These are phyloP conservation scores for Violaceomyces palustris DNA, from an alignment of 1,284 basidiomycete species.

Conservation along the genomic window DNA sequence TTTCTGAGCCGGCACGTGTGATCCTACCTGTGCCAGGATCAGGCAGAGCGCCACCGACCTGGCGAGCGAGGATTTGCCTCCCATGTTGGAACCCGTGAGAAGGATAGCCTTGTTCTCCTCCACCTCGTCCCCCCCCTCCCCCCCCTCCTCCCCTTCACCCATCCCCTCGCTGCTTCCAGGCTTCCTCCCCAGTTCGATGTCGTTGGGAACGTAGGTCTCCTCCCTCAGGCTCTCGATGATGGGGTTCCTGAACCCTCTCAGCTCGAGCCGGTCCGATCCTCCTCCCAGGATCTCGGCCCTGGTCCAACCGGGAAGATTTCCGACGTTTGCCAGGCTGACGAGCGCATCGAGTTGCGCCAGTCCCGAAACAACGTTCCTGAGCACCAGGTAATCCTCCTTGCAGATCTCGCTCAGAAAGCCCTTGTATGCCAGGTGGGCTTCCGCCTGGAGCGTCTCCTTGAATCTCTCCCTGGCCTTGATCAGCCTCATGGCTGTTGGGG, in stretches of 20 bases:
- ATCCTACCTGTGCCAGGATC: constrained; percentile 59
- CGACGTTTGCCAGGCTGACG: constrained; percentile 26
- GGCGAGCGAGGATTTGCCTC: constrained; percentile 64
- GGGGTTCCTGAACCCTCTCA: constrained; percentile 40
- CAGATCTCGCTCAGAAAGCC: constrained; percentile 28
- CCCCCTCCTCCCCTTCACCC: too few species aligned
- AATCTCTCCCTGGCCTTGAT: constrained; percentile 71
- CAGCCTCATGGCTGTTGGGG: constrained; percentile 67
- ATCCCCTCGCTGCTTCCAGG: background rate
- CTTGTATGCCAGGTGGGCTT: constrained; percentile 25
- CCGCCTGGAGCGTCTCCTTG: constrained; percentile 68
- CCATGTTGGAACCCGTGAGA: constrained; percentile 52
- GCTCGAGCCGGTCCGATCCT: constrained; percentile 6
- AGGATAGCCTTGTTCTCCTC: constrained; percentile 35
- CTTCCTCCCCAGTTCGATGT: constrained; percentile 21
- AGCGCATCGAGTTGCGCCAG: constrained; percentile 41
- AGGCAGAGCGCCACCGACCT: constrained; percentile 44
- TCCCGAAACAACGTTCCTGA: constrained; percentile 30
- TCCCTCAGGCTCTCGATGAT: constrained; percentile 35
- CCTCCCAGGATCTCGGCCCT: constrained; percentile 10
- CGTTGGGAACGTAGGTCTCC: constrained; percentile 40
- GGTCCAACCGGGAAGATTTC: constrained; percentile 23
- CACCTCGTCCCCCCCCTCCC: too few species aligned
- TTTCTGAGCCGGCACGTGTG: constrained; percentile 63
- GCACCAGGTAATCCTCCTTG: constrained; percentile 17